phyloP scores from a whole-genome alignment of 2,329 filamentous ascomycete genomes.

The Colletotrichum noveboracense region DNA sequence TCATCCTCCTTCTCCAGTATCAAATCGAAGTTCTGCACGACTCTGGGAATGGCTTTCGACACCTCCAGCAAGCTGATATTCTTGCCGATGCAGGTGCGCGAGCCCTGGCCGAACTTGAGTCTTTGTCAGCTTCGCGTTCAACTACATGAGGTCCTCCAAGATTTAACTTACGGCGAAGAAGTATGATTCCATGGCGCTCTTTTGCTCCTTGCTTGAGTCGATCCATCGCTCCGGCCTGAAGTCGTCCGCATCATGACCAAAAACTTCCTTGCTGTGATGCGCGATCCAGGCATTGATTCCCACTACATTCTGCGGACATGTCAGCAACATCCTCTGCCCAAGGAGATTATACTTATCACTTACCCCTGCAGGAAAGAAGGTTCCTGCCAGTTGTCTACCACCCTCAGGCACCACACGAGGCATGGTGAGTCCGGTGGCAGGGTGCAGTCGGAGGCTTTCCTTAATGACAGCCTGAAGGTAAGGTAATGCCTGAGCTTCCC shows the following conservation, averaged over 20 bases:
- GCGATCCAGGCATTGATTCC: constrained; percentile 47
- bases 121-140: background rate
- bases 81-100: constrained; percentile 52
- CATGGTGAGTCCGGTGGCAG: constrained; percentile 51
- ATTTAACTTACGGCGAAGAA: background rate
- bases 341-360: too few relatives aligned
- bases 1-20: background rate
- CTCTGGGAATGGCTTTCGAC: constrained; percentile 44
- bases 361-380: constrained; percentile 33
- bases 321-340: too few relatives aligned
- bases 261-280: constrained; percentile 43
- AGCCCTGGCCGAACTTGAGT: constrained; percentile 54
- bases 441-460: constrained; percentile 55
- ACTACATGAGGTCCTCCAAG: too few relatives aligned
- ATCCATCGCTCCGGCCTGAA: constrained; percentile 45
- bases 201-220: constrained; percentile 24
- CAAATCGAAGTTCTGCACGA: constrained; percentile 38
- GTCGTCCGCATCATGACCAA: constrained; percentile 37
- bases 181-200: constrained; percentile 17
- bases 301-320: constrained; percentile 35
- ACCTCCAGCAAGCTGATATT: constrained; percentile 45
- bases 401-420: constrained; percentile 50
- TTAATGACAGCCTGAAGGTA: constrained; percentile 59
- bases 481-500: constrained; percentile 34
- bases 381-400: constrained; percentile 44